phyloP scores from a whole-genome alignment of 2,329 filamentous ascomycete genomes.

The Didymella keratinophila region DNA sequence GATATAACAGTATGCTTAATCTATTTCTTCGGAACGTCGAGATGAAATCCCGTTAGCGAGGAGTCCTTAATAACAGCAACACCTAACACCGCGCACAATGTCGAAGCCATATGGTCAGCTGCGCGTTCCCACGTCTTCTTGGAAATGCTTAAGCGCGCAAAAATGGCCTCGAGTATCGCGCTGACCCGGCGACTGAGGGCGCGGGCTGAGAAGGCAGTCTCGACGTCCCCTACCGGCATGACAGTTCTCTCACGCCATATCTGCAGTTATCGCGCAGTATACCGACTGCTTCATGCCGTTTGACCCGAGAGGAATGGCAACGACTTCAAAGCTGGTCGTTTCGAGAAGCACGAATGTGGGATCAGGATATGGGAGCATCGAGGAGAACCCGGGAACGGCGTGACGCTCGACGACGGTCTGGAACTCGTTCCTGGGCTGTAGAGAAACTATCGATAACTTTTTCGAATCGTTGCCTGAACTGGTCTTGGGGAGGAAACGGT shows the following conservation, averaged over 20 bases:
- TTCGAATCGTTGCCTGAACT: neutral
- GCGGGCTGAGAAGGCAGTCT: neutral
- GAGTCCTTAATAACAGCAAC: constrained; percentile 7
- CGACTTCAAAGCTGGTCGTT: neutral
- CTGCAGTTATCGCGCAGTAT: neutral
- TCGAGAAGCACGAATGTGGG: neutral
- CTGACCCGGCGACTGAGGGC: neutral
- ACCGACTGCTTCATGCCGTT: neutral
- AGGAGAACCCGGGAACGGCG: neutral
- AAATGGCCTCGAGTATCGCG: neutral
- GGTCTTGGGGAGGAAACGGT: neutral
- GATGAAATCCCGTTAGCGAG: constrained; percentile 32
- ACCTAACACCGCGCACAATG: neutral
- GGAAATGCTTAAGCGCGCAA: neutral
- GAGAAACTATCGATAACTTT: neutral
- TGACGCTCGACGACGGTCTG: neutral
- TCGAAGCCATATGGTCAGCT: constrained; percentile 6
- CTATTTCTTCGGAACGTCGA: constrained; percentile 27
- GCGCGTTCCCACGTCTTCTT: neutral
- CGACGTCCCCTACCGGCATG: neutral
- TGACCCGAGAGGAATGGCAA: neutral
- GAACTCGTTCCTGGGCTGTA: neutral
- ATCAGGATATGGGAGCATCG: neutral
- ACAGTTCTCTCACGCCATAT: neutral
- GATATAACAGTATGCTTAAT: constrained; percentile 29